Percentiles rank a stretch among this genome's conserved stretches.
These are phyloP conservation scores for Paramecium pentaurelia DNA, from an alignment of 73 alveolate species.

Conservation along the genomic window DNA sequence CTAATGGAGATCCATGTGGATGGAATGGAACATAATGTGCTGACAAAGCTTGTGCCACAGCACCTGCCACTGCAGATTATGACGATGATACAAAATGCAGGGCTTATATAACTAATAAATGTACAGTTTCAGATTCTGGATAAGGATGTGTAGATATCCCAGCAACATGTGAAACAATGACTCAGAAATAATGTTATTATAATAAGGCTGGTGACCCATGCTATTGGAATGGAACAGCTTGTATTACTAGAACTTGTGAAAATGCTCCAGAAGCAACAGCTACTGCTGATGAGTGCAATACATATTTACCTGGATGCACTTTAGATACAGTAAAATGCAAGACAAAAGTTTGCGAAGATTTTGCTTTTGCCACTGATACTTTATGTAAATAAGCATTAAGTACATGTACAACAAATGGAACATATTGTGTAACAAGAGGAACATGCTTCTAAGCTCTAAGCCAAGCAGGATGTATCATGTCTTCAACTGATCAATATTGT, in stretches of 20 bases:
- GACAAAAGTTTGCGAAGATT: not conserved
- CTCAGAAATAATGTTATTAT: not conserved
- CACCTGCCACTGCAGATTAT: not conserved
- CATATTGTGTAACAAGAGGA: no score
- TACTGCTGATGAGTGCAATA: not conserved
- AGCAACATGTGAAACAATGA: not conserved
- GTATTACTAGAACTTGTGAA: not conserved
- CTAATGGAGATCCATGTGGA: not conserved
- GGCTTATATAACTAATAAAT: not conserved
- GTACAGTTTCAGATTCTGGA: constrained; percentile 3
- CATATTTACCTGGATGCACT: not conserved
- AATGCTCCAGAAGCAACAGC: not conserved
- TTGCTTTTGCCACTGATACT: not conserved
- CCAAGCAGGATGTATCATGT: not conserved
- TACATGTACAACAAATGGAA: not conserved
- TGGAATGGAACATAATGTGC: not conserved
- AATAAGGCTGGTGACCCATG: not conserved
- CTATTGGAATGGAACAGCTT: not conserved
- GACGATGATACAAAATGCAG: not conserved
- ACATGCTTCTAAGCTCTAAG: not conserved
- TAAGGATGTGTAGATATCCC: not conserved
- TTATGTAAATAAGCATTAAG: not conserved
- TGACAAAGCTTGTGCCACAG: not conserved
- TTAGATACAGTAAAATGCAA: not conserved
- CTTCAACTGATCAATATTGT: not conserved